Conservation (phyloP, 306 rosid genomes). For the Canavalia gladiata region DNA sequence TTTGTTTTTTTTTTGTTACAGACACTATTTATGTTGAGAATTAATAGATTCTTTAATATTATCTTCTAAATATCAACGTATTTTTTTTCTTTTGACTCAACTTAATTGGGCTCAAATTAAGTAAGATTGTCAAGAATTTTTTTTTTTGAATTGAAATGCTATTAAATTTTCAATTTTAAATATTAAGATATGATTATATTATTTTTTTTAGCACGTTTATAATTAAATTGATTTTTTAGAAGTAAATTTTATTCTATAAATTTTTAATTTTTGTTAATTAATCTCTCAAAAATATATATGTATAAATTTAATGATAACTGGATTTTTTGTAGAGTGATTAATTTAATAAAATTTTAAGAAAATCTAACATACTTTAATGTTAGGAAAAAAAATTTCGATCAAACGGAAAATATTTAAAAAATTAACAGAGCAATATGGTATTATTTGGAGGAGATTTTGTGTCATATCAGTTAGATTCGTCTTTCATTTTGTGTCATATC, state of each 20-base stretch:
- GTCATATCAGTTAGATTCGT: constrained; percentile 17
- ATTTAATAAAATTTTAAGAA: neutral
- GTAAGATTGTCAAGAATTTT: too few relatives aligned
- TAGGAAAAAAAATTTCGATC: too few relatives aligned
- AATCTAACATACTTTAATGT: neutral
- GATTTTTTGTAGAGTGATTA: neutral
- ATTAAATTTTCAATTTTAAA: neutral
- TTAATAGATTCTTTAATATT: neutral
- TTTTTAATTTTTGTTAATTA: neutral
- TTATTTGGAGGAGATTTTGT: neutral
- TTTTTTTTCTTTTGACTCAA: too few relatives aligned
- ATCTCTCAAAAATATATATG: neutral
- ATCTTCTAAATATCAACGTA: neutral
- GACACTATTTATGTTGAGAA: neutral
- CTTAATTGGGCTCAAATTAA: too few relatives aligned
- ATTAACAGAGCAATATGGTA: too few relatives aligned
- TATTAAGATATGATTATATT: neutral
- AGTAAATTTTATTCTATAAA: neutral
- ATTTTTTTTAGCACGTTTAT: neutral
- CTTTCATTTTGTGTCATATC: constrained; percentile 41
- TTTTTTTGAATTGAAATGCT: too few relatives aligned
- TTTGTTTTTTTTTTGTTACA: neutral
- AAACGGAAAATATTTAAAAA: too few relatives aligned
- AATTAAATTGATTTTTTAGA: neutral
- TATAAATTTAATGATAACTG: neutral